phyloP scores from a whole-genome alignment of 2,329 filamentous ascomycete species.

The Curvularia sp. region DNA sequence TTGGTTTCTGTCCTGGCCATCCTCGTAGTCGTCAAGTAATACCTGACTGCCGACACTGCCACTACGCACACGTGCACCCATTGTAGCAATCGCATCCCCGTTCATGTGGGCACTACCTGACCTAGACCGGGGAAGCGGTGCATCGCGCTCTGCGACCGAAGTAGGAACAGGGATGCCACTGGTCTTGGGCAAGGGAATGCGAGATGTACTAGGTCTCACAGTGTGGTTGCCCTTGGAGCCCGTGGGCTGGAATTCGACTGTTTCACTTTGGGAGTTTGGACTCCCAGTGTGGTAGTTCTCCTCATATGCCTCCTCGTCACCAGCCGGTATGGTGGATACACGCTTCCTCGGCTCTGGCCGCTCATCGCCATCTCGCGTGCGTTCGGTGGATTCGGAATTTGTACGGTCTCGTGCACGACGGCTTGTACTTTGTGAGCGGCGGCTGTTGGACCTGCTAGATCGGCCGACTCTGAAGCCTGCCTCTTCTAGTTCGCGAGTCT shows the following conservation, averaged over 20 bases:
- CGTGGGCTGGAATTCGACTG: slow-evolving; percentile 62
- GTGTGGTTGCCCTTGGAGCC: slow-evolving; percentile 59
- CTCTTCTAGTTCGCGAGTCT: slow-evolving; percentile 79
- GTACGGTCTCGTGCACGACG: slow-evolving; percentile 39
- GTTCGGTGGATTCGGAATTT: slow-evolving; percentile 42
- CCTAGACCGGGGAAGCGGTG: slow-evolving; percentile 67
- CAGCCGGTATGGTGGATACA: slow-evolving; percentile 51
- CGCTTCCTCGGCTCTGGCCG: slow-evolving; percentile 38
- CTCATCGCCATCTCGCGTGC: slow-evolving; percentile 36
- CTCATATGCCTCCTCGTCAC: slow-evolving; percentile 51
- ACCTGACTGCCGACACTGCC: slow-evolving; percentile 66
- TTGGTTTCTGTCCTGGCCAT: slow-evolving; percentile 32
- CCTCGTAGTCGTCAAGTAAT: slow-evolving; percentile 58
- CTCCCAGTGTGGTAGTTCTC: slow-evolving; percentile 64
- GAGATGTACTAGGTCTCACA: slow-evolving; percentile 65
- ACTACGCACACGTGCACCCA: slow-evolving; percentile 73
- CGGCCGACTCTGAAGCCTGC: slow-evolving; percentile 70
- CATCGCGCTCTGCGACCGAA: slow-evolving; percentile 76
- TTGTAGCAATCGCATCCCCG: slow-evolving; percentile 65
- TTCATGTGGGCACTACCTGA: slow-evolving; percentile 64
- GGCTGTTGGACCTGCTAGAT: slow-evolving; percentile 47
- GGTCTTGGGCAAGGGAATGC: slow-evolving; percentile 83
- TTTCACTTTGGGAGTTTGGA: slow-evolving; percentile 77
- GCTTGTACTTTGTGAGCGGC: slow-evolving; percentile 44
- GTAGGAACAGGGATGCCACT: slow-evolving; percentile 78